These are phyloP conservation scores for Xylaria nigripes DNA, from an alignment of 495 filamentous ascomycete species.

Conservation along the genomic window DNA sequence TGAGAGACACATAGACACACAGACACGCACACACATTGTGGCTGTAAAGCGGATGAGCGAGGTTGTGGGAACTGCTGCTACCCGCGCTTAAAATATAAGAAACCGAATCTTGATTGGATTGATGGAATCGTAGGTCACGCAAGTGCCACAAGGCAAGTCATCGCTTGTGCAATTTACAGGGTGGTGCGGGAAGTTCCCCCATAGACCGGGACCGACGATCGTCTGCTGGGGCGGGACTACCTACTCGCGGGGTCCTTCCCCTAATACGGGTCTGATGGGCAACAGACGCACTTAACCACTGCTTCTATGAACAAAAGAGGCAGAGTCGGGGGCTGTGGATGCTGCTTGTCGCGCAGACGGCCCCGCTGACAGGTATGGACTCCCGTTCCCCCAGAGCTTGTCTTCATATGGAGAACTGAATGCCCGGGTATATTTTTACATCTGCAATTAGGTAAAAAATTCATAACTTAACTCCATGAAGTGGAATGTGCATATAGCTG, in stretches of 20 bases:
- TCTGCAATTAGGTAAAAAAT: no score
- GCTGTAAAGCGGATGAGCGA: background rate
- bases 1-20: background rate
- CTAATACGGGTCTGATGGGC: background rate
- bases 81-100: slow-evolving; percentile 1
- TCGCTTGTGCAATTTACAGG: background rate
- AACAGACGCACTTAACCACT: slow-evolving; percentile 1
- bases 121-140: background rate
- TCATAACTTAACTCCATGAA: no score
- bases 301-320: background rate
- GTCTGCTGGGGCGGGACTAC: slow-evolving; percentile 1
- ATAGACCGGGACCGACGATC: background rate
- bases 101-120: background rate
- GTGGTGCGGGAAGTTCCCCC: background rate
- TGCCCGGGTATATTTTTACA: no score
- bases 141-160: slow-evolving; percentile 2
- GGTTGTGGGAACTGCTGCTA: background rate
- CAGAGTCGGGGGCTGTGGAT: slow-evolving; percentile 2
- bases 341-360: background rate
- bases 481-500: no score
- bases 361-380: background rate
- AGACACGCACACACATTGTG: background rate
- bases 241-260: background rate
- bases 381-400: background rate
- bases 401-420: background rate